Evolutionary conservation across 768 basidiomycete genomes (phyloP), one percentile per base, ranked within the genome.

Genomic region (Agrocybe chaxingu): DNA sequence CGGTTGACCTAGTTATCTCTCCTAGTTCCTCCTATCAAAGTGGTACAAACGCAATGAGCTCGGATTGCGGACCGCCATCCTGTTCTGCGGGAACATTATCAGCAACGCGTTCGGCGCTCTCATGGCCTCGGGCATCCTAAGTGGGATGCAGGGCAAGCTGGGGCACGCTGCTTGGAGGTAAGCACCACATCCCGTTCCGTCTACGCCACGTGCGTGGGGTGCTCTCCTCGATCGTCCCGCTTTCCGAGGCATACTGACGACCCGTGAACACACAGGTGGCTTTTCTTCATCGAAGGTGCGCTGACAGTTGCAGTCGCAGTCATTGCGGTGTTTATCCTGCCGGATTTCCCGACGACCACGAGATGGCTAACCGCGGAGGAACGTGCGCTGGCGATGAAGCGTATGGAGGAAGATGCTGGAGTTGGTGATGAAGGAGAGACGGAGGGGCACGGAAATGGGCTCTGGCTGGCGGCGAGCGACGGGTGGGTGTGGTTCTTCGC

Each of bases 401-500:
- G 87, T 3, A 81, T 91, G 84, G 70, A 75, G 42, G 87, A 89
- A 56, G 87, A 89, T 53, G 74, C 71, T 18, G 82, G 80, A 31
- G 70, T 79, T 7, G 75, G 75, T 10, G 80, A 82, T 48, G 71
- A 80, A 45, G 70, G 66, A n/a, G 71, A 80, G 55, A 74, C 67
- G 8, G 74, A 75, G 12, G 66, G 65, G 13, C 67, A 69, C 13
- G 52, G 60, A 8, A 59, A 65, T 11, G 89, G 88, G 2, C 63
- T 92, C 1, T 62, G 68, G 45, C 66, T 86, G 59, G 87, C 91
- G 0, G 39, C 90, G 47, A 73, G 72, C 18, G 91, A 93, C 61
- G 82, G 84, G 86, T 85, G 83, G 61, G 87, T 93, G 39, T 92
- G 89, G 85, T 87, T 79, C 79, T 72, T 93, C 42, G 76, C 85